A percentile compares a stretch with the other conserved stretches of the same genome.
Conservation (phyloP, 352 stramenopile species). For the Lagenidium sp. region DNA sequence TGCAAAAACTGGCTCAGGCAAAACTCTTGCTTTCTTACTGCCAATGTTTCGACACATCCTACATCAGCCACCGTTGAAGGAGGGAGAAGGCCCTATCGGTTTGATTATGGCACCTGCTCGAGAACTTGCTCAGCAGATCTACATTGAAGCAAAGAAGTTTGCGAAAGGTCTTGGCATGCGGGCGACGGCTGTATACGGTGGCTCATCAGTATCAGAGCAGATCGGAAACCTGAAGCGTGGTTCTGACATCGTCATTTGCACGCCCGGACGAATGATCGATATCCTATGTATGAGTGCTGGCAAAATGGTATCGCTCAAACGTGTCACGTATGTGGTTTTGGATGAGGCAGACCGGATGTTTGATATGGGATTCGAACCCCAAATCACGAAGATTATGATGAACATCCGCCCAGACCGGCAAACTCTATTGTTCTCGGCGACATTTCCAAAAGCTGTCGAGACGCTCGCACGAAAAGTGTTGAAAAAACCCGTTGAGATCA, state of each 20-base stretch:
- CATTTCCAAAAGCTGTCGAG: constrained; percentile 93
- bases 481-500: constrained; percentile 95
- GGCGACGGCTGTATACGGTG: constrained; percentile 95
- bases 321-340: constrained; percentile 98
- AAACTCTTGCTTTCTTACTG: constrained; percentile 87
- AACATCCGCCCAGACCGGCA: constrained; percentile 90
- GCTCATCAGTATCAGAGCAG: constrained; percentile 94
- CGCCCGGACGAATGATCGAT: constrained; percentile 98
- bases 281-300: constrained; percentile 98
- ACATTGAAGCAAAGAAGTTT: constrained; percentile 93
- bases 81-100: constrained; percentile 96
- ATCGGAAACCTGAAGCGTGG: constrained; percentile 99
- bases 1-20: constrained; percentile 95
- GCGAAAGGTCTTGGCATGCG: constrained; percentile 88
- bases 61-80: constrained; percentile 81
- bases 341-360: constrained; percentile 99
- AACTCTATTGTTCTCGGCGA: constrained; percentile 97
- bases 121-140: constrained; percentile 98
- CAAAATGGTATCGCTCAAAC: constrained; percentile 92
- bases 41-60: constrained; percentile 96
- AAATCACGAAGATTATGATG: constrained; percentile 96
- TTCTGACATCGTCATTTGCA: constrained; percentile 97
- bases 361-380: constrained; percentile 99
- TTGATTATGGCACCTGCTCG: constrained; percentile 97
- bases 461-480: constrained; percentile 86